Percentiles rank a stretch among this genome's conserved stretches.
Conservation (phyloP, 441 rosid species). For the Omphalea diandra region DNA sequence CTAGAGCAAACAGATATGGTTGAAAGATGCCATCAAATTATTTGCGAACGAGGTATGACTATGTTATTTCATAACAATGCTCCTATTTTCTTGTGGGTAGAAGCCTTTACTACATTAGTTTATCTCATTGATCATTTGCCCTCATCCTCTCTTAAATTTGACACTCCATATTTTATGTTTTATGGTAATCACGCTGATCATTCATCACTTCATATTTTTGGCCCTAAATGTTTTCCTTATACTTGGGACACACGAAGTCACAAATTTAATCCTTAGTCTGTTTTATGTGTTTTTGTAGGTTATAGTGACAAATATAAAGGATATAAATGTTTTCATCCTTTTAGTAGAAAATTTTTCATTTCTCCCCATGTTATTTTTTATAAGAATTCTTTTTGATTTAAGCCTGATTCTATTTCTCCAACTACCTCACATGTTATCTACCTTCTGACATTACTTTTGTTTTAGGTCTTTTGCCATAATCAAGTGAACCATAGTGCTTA, state of each 20-base stretch:
- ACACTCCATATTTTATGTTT: background rate
- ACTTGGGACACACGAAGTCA: background rate
- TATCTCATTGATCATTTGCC: background rate
- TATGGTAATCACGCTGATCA: background rate
- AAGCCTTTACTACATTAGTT: background rate
- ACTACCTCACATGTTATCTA: background rate
- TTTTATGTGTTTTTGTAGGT: background rate
- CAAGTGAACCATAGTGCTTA: background rate
- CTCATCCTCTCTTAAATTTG: background rate
- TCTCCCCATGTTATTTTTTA: background rate
- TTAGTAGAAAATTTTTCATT: background rate
- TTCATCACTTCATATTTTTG: background rate
- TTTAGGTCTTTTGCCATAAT: background rate
- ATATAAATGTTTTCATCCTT: background rate
- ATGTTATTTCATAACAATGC: background rate
- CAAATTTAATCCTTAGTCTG: background rate
- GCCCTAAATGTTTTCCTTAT: background rate
- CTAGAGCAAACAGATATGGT: background rate
- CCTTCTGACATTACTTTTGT: background rate
- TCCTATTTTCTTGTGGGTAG: background rate
- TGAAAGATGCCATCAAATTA: background rate
- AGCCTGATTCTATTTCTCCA: too few relatives aligned
- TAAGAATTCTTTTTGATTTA: background rate
- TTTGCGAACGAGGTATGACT: background rate
- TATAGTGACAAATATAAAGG: slow-evolving; percentile 1